Evolutionary conservation across 495 filamentous ascomycete genomes (phyloP).

Genomic region (Aspergillus indologenus): DNA sequence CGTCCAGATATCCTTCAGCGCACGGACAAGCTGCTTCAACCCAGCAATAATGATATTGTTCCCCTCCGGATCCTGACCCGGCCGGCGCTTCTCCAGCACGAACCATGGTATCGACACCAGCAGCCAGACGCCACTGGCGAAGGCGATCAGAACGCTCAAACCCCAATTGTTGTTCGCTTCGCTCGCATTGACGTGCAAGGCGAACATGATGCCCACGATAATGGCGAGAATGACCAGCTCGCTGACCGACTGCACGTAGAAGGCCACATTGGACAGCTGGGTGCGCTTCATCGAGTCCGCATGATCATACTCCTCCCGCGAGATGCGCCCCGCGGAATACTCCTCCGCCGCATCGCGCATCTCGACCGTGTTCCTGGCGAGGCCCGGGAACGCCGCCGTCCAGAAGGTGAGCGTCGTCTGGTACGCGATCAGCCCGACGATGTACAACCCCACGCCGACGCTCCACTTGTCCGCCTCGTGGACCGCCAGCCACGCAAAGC

Average conservation of each 20-base stretch:
- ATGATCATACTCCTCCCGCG: conserved; percentile 57
- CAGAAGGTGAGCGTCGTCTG: conserved; percentile 66
- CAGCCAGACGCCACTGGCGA: conserved; percentile 61
- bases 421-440: conserved; percentile 62
- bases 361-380: conserved; percentile 55
- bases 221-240: conserved; percentile 60
- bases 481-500: conserved; percentile 63
- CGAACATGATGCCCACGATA: conserved; percentile 63
- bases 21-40: conserved; percentile 56
- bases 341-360: conserved; percentile 52
- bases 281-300: conserved; percentile 62
- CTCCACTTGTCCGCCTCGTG: conserved; percentile 55
- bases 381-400: conserved; percentile 62
- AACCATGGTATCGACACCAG: conserved; percentile 62
- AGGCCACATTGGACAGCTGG: conserved; percentile 57
- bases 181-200: conserved; percentile 54
- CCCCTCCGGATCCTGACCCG: conserved; percentile 51
- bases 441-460: conserved; percentile 55
- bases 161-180: conserved; percentile 63
- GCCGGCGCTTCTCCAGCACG: conserved; percentile 58
- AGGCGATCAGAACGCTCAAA: conserved; percentile 60
- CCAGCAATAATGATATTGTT: conserved; percentile 52
- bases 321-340: conserved; percentile 51
- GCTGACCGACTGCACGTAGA: conserved; percentile 58
- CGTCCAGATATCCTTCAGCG: conserved; percentile 56